Conservation (phyloP, 257 asterid species). For the Nicotiana knightiana region DNA sequence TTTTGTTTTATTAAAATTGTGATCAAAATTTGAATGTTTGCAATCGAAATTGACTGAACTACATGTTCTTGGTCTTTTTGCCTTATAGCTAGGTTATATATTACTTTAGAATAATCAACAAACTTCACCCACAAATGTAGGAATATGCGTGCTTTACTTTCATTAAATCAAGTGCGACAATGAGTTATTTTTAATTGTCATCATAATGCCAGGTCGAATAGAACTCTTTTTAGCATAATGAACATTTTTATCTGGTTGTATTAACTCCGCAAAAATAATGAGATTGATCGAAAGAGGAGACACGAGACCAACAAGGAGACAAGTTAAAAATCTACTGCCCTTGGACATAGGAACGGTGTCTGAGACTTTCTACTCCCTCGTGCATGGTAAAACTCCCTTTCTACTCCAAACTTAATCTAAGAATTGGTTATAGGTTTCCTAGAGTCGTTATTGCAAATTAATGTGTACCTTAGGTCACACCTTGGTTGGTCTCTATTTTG, state of each 20-base stretch:
- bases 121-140: neutral
- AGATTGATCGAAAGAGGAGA: neutral
- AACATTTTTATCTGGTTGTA: neutral
- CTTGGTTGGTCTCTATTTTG: neutral
- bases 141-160: neutral
- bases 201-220: neutral
- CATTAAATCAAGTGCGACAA: neutral
- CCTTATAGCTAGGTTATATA: neutral
- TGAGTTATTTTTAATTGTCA: neutral
- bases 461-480: neutral
- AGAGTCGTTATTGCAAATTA: neutral
- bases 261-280: neutral
- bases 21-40: too few relatives aligned
- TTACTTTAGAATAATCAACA: neutral
- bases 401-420: neutral
- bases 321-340: constrained; percentile 2
- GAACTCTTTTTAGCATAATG: neutral
- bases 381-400: constrained; percentile 17
- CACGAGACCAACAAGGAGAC: neutral
- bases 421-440: neutral
- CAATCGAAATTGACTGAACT: neutral
- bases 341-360: constrained; percentile 14
- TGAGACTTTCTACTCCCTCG: neutral
- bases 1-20: too few relatives aligned
- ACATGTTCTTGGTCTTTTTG: neutral